phyloP scores from a whole-genome alignment of 306 rosid species.

The Senna tora region DNA sequence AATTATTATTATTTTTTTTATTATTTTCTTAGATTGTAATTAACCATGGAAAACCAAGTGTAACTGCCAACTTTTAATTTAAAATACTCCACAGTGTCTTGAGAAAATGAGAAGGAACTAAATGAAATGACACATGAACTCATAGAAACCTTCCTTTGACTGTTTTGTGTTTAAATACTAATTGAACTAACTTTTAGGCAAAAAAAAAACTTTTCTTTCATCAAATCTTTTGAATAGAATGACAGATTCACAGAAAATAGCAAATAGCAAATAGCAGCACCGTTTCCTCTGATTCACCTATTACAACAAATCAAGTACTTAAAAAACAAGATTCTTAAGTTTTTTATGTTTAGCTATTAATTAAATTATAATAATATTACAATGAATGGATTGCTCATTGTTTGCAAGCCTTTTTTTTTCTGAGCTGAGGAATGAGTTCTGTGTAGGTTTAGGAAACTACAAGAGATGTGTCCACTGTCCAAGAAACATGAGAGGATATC shows the following conservation, averaged over 20 bases:
- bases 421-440: slow-evolving; percentile 32
- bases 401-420: slow-evolving; percentile 24
- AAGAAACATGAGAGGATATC: slow-evolving; percentile 40
- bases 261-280: slow-evolving; percentile 9
- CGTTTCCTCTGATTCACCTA: no score
- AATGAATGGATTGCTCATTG: slow-evolving; percentile 28
- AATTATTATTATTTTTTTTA: no score
- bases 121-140: not conserved
- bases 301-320: no score
- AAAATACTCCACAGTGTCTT: slow-evolving; percentile 42
- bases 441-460: slow-evolving; percentile 35
- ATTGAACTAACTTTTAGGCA: not conserved
- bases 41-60: slow-evolving; percentile 47
- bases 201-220: not conserved
- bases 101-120: slow-evolving; percentile 17
- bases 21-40: not conserved
- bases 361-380: no score
- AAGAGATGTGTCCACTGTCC: slow-evolving; percentile 31
- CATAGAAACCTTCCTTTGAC: not conserved
- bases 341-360: no score
- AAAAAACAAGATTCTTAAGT: no score
- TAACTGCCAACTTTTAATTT: slow-evolving; percentile 45
- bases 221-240: not conserved
- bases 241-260: not conserved
- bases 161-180: not conserved